Evolutionary conservation across 768 basidiomycete genomes (phyloP).

Genomic region (Pleurotus citrinopileatus): DNA sequence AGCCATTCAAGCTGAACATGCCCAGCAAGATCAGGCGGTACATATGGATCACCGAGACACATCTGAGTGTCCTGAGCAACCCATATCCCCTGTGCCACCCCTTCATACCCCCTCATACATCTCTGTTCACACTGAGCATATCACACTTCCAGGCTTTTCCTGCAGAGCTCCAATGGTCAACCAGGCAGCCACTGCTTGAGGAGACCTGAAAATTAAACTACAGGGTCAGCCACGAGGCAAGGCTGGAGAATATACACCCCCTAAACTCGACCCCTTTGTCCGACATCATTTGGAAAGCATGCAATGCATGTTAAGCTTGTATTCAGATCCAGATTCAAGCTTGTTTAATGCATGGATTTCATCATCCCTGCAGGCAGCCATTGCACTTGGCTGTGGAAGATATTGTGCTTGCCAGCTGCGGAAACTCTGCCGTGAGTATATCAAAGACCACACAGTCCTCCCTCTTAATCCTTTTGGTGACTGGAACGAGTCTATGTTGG

Average conservation of each 20-base stretch:
- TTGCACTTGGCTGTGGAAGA: slow-evolving; percentile 14
- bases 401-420: slow-evolving; percentile 19
- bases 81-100: too few species aligned
- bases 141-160: too few species aligned
- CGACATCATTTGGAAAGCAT: slow-evolving; percentile 20
- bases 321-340: neutral
- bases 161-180: neutral
- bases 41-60: too few species aligned
- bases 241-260: slow-evolving; percentile 15
- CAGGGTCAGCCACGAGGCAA: neutral
- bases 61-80: too few species aligned
- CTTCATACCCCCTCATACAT: too few species aligned
- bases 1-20: too few species aligned
- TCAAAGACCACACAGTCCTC: slow-evolving; percentile 17
- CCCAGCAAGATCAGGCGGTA: too few species aligned
- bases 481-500: slow-evolving; percentile 26
- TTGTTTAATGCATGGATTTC: slow-evolving; percentile 20
- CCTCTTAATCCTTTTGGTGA: slow-evolving; percentile 26
- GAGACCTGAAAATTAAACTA: neutral
- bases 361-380: slow-evolving; percentile 18
- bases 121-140: too few species aligned
- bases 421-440: slow-evolving; percentile 16
- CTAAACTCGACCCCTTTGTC: slow-evolving; percentile 15
- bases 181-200: neutral
- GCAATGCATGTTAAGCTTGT: slow-evolving; percentile 12